A percentile compares a stretch with the other conserved stretches of the same genome.
Conservation (phyloP, 257 asterid genomes). For the Capsicum baccatum region DNA sequence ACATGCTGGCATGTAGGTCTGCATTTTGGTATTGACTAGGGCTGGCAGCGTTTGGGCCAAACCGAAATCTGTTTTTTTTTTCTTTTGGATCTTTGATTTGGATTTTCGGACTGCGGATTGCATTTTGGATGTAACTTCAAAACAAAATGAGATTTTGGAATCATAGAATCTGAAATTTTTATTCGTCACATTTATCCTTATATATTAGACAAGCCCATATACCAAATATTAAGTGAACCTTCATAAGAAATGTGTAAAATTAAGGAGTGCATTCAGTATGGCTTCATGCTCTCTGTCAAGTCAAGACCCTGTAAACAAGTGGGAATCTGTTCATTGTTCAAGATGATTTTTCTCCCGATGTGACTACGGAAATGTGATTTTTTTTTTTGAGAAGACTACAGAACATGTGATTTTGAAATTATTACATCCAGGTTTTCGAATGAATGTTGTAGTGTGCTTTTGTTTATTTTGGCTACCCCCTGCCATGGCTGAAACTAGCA, state of each 20-base stretch:
- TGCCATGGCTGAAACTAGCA: not conserved
- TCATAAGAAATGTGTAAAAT: not conserved
- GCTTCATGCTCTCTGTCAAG: constrained; percentile 15
- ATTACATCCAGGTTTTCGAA: not conserved
- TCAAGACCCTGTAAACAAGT: not conserved
- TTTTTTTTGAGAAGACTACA: not conserved
- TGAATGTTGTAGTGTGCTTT: not conserved
- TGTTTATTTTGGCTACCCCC: not conserved
- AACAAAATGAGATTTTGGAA: not conserved
- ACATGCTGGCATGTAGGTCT: constrained; percentile 14
- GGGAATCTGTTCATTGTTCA: not conserved
- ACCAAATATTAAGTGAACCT: not conserved
- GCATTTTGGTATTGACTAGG: not conserved
- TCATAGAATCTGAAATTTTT: not conserved
- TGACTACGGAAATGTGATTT: constrained; percentile 4
- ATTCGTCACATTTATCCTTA: not conserved
- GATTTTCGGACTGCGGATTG: not conserved
- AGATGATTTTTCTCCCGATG: not conserved
- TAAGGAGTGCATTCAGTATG: constrained; percentile 2
- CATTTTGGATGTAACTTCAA: not conserved
- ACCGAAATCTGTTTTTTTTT: not conserved
- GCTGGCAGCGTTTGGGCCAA: not conserved
- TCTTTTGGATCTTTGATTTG: not conserved
- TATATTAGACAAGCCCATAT: not conserved
- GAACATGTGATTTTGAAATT: constrained; percentile 3